Evolutionary conservation across 441 rosid species (phyloP).

Genomic region (Biscutella auriculata): DNA sequence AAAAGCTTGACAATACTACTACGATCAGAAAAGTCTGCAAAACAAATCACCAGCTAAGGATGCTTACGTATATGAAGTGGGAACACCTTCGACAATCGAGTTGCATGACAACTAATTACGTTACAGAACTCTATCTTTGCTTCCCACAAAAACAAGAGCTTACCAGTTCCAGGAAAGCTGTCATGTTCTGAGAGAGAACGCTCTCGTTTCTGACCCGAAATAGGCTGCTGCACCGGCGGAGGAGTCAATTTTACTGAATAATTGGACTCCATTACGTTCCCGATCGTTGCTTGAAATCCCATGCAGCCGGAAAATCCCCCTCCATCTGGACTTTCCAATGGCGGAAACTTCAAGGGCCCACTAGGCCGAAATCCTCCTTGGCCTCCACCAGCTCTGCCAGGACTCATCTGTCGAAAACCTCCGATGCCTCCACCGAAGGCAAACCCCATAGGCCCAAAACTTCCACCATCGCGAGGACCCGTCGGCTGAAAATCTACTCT

Average conservation of each 20-base stretch:
- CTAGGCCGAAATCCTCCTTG: constrained; percentile 28
- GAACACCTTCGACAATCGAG: neutral
- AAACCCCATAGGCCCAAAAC: constrained; percentile 21
- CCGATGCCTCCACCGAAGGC: constrained; percentile 26
- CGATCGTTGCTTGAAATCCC: too few species aligned
- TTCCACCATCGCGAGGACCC: constrained; percentile 24
- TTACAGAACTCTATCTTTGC: neutral
- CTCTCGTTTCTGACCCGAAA: constrained; percentile 73
- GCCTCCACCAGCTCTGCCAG: constrained; percentile 14
- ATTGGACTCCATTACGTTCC: constrained; percentile 36
- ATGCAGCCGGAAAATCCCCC: too few species aligned
- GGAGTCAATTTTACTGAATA: constrained; percentile 22
- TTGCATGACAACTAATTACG: neutral
- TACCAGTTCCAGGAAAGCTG: constrained; percentile 33
- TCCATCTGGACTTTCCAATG: constrained; percentile 22
- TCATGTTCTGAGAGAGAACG: constrained; percentile 44
- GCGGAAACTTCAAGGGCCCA: constrained; percentile 19
- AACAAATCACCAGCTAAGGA: neutral
- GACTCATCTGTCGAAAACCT: constrained; percentile 26
- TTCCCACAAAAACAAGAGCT: neutral
- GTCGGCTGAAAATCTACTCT: constrained; percentile 21
- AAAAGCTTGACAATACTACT: constrained; percentile 77
- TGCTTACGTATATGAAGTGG: neutral
- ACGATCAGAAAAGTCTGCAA: constrained; percentile 47
- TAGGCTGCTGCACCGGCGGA: constrained; percentile 23